Percentiles rank a stretch among this genome's conserved stretches.
These are phyloP conservation scores for Colletotrichum kahawae DNA, from an alignment of 2,329 filamentous ascomycete genomes.

Conservation along the genomic window DNA sequence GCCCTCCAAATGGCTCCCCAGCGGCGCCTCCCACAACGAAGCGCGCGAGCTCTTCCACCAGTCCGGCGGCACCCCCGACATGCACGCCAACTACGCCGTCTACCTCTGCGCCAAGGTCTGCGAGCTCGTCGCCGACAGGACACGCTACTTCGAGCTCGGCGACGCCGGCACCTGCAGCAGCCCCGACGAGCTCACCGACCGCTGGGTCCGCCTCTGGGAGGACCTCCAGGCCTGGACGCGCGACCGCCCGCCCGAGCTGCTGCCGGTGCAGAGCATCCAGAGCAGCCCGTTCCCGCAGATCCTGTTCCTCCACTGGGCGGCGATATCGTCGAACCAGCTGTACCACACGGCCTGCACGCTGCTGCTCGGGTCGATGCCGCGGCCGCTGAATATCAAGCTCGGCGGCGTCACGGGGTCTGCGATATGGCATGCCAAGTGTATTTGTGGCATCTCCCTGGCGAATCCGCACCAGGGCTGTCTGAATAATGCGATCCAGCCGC, in stretches of 20 bases:
- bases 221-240: slow-evolving; percentile 54
- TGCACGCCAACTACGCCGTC: slow-evolving; percentile 64
- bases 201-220: slow-evolving; percentile 55
- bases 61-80: slow-evolving; percentile 43
- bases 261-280: slow-evolving; percentile 47
- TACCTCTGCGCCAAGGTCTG: slow-evolving; percentile 59
- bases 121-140: slow-evolving; percentile 54
- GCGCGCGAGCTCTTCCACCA: slow-evolving; percentile 39
- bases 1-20: slow-evolving; percentile 51
- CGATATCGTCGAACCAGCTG: slow-evolving; percentile 61
- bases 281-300: slow-evolving; percentile 54
- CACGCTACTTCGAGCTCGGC: slow-evolving; percentile 51
- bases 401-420: slow-evolving; percentile 39
- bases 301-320: slow-evolving; percentile 57
- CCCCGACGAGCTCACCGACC: slow-evolving; percentile 40
- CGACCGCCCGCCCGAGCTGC: slow-evolving; percentile 50
- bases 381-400: slow-evolving; percentile 19
- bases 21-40: slow-evolving; percentile 38
- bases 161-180: slow-evolving; percentile 48
- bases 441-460: slow-evolving; percentile 60
- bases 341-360: slow-evolving; percentile 62
- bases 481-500: slow-evolving; percentile 62
- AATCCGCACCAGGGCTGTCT: slow-evolving; percentile 61
- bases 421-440: slow-evolving; percentile 60
- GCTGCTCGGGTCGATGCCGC: slow-evolving; percentile 50